These are phyloP conservation scores for Candida tetrigidarum DNA, from an alignment of 1,139 yeast species.

Conservation along the genomic window DNA sequence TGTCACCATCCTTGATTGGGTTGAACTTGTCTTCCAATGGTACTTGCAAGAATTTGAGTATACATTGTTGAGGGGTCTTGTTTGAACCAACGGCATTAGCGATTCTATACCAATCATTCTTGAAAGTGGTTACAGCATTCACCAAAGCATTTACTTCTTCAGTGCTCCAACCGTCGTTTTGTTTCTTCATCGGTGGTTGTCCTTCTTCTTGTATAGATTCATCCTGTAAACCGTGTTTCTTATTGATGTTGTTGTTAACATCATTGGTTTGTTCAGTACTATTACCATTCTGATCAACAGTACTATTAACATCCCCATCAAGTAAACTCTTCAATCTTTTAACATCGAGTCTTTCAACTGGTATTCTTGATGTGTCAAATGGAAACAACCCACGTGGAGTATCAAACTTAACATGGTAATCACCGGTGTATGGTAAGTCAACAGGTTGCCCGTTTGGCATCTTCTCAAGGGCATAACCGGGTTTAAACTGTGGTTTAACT, in stretches of 20 bases:
- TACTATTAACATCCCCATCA: slow-evolving; percentile 3
- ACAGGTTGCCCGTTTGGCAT: slow-evolving; percentile 48
- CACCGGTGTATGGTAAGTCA: slow-evolving; percentile 68
- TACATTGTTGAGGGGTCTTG: slow-evolving; percentile 81
- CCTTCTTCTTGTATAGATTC: slow-evolving; percentile 8
- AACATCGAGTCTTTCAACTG: slow-evolving; percentile 58
- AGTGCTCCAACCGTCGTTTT: slow-evolving; percentile 65
- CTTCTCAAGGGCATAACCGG: slow-evolving; percentile 67
- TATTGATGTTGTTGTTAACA: slow-evolving; percentile 1
- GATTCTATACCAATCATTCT: slow-evolving; percentile 77
- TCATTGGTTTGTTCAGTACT: neutral
- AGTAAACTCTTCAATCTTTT: slow-evolving; percentile 58
- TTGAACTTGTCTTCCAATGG: slow-evolving; percentile 79
- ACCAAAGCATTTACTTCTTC: slow-evolving; percentile 62
- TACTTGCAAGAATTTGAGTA: slow-evolving; percentile 74
- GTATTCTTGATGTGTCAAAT: slow-evolving; percentile 75
- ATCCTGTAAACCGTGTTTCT: slow-evolving; percentile 11
- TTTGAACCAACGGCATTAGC: slow-evolving; percentile 60
- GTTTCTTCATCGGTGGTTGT: slow-evolving; percentile 24
- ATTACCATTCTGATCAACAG: slow-evolving; percentile 11
- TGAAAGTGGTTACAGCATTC: slow-evolving; percentile 61
- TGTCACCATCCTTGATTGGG: slow-evolving; percentile 52
- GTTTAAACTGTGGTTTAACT: slow-evolving; percentile 70
- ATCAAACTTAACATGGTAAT: slow-evolving; percentile 72
- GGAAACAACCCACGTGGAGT: slow-evolving; percentile 97